Evolutionary conservation across 257 asterid genomes (phyloP), one percentile per base, ranked within the genome.

Genomic region (Fraxinus pennsylvanica): DNA sequence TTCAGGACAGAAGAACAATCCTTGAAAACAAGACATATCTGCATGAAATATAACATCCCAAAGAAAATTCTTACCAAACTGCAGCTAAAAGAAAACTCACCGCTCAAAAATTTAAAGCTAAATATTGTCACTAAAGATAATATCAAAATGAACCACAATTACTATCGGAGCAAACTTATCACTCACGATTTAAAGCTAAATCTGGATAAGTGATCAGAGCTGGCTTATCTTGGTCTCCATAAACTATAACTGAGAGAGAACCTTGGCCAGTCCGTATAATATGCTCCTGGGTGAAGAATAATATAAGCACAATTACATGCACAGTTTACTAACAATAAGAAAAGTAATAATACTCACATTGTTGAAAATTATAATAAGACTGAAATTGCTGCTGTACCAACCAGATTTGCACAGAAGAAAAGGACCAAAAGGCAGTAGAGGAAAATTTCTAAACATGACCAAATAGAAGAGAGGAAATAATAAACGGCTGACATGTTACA

Each of bases 151-250:
- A 45, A 68, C 57, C 61, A 35, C 63, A 22, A 73, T 65, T 47
- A 71, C 21, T 19, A 22, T 14, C n/a, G 32, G 80, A 59, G 29
- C 29, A 77, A 80, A 61, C 61, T 50, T 74, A 79, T 79, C 63
- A 89, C 99, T 89, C 87, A 94, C 97, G 92, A 77, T 94, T 94
- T 84, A 94, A 83, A 85, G 97, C 97, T 82, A 94, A 78, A 91
- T 94, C 99, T 50, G 99, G 97, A 82, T 94, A 94, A 82, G 99
- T 92, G 81, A 94, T 84, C 77, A 94, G 88, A 81, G 97, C 97
- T 9, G 99, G 97, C 86, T 94, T 94, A 72, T 94, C 97, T 76
- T 89, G 90, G 76, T 93, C 96, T 63, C 98, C 98, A 79, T 91
- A 93, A 57, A 93, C 90, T 74, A 91, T 91, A 81, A 93, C 98